Evolutionary conservation across 2,329 filamentous ascomycete genomes (phyloP).

Genomic region (Phoma sp.): DNA sequence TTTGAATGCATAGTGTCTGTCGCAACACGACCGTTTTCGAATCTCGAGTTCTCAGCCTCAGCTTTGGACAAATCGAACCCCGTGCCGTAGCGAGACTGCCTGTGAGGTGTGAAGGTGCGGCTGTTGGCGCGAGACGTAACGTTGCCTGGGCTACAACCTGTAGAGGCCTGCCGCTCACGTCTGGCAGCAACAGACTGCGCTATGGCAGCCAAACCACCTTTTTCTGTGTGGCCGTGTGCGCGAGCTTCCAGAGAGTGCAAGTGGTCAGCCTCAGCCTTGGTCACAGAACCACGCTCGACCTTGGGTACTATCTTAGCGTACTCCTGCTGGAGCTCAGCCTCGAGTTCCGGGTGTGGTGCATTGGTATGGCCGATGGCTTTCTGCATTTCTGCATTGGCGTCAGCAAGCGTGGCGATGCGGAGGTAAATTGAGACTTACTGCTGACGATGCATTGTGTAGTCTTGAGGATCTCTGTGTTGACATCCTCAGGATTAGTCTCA

Average conservation of each 20-base stretch:
- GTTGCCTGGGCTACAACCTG: slow-evolving; percentile 18
- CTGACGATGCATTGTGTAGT: slow-evolving; percentile 36
- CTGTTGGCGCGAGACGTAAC: slow-evolving; percentile 22
- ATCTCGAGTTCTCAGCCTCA: slow-evolving; percentile 41
- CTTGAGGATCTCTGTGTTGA: slow-evolving; percentile 37
- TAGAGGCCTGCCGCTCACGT: slow-evolving; percentile 29
- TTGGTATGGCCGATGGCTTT: slow-evolving; percentile 34
- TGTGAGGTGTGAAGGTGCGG: slow-evolving; percentile 25
- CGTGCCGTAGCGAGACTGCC: slow-evolving; percentile 42
- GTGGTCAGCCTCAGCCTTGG: slow-evolving; percentile 50
- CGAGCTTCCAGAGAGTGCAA: slow-evolving; percentile 53
- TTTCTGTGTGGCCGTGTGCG: slow-evolving; percentile 44
- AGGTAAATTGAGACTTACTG: slow-evolving; percentile 29
- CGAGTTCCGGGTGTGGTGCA: slow-evolving; percentile 39
- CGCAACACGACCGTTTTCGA: slow-evolving; percentile 44
- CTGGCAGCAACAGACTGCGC: slow-evolving; percentile 51
- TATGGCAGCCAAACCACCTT: slow-evolving; percentile 46
- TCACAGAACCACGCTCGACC: slow-evolving; percentile 44
- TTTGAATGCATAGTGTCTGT: slow-evolving; percentile 38
- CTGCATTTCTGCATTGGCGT: slow-evolving; percentile 38
- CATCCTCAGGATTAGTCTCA: slow-evolving; percentile 30
- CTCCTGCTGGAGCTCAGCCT: slow-evolving; percentile 40
- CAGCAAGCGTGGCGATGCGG: neutral
- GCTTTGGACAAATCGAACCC: slow-evolving; percentile 42
- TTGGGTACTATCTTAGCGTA: slow-evolving; percentile 43